Base-by-base conservation (phyloP, 345 rosid species). In the Salix dunnii region DNA sequence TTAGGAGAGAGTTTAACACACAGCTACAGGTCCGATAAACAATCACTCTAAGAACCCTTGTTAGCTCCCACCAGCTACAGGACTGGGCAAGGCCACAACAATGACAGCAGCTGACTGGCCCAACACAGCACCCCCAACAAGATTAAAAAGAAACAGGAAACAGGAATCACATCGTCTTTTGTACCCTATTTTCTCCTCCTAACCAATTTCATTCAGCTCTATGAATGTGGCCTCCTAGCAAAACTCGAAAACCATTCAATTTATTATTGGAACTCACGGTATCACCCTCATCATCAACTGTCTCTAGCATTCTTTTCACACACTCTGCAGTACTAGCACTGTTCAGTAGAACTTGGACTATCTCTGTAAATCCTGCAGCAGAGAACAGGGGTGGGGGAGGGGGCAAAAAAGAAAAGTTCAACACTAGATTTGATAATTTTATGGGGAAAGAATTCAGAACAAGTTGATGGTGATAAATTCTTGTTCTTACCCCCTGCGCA, bases 201-300 rank as follows among this genome's bases (percentile, higher is more conserved):
- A n/a, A 60, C 35, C 25, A 53, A 38, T 75, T 40, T 53, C 21
- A 31, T 48, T 61, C 67, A 17, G 31, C 61, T n/a, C 33, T 28
- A 69, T 13, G 60, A 69, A 49, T 63, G 6, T 8, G 40, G 27
- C 25, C 65, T 31, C 31, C 70, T 46, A 0, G 23, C 17, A 4
- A 55, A 78, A 27, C 30, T 13, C 42, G 2, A 70, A 70, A 71
- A 20, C 7, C 20, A 63, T 23, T 43, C 70, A 62, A 28, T 48
- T 71, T 70, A 20, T 14, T 38, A 36, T 76, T 33, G 13, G 11
- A 73, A 90, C 94, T 90, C 84, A 93, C 94, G 42, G 92, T 89
- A 79, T 94, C 98, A 36, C 97, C 97, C 86, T 94, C 95, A 2
- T 86, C 84, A 70, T 91, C 98, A 16, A 85, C 86, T 63, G 95